These are phyloP conservation scores for Cutaneotrichosporon curvatum DNA, from an alignment of 1,284 basidiomycete genomes.

Conservation along the genomic window DNA sequence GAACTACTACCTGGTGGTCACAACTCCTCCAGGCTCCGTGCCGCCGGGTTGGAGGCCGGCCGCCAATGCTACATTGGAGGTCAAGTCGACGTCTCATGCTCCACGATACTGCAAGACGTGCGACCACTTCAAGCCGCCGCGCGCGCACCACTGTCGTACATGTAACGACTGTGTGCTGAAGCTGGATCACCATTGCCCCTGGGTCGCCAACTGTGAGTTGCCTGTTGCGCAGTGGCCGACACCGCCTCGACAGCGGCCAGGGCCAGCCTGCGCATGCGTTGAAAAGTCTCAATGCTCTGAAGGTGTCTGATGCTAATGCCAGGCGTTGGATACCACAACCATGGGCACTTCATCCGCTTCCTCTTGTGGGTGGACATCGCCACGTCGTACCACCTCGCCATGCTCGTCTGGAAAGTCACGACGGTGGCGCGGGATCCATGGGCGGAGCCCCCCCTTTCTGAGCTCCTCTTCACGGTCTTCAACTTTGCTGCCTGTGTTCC, in stretches of 20 bases:
- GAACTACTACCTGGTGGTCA: constrained; percentile 78
- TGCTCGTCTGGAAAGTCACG: constrained; percentile 64
- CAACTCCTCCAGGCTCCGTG: constrained; percentile 74
- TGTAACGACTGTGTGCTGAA: constrained; percentile 60
- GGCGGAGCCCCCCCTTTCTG: constrained; percentile 61
- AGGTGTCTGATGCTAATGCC: constrained; percentile 45
- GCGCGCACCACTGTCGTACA: constrained; percentile 78
- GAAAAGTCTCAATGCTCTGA: no score
- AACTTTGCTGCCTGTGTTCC: constrained; percentile 83
- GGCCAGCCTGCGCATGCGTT: no score
- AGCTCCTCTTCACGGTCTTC: constrained; percentile 75
- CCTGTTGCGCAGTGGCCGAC: no score
- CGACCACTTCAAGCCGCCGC: constrained; percentile 49
- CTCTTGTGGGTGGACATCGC: constrained; percentile 81
- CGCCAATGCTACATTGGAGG: constrained; percentile 53
- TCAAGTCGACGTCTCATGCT: constrained; percentile 18
- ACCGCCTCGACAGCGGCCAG: no score
- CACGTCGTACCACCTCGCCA: constrained; percentile 63
- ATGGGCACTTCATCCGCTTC: constrained; percentile 86
- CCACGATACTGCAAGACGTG: constrained; percentile 77
- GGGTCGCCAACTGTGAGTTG: constrained; percentile 9
- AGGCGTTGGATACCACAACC: constrained; percentile 79
- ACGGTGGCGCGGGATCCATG: constrained; percentile 46
- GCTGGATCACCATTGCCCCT: constrained; percentile 14
- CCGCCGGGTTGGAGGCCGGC: constrained; percentile 77